Evolutionary conservation across 2,329 filamentous ascomycete species (phyloP), one percentile per base, ranked within the genome.

Genomic region (Mycosphaerella sp.): DNA sequence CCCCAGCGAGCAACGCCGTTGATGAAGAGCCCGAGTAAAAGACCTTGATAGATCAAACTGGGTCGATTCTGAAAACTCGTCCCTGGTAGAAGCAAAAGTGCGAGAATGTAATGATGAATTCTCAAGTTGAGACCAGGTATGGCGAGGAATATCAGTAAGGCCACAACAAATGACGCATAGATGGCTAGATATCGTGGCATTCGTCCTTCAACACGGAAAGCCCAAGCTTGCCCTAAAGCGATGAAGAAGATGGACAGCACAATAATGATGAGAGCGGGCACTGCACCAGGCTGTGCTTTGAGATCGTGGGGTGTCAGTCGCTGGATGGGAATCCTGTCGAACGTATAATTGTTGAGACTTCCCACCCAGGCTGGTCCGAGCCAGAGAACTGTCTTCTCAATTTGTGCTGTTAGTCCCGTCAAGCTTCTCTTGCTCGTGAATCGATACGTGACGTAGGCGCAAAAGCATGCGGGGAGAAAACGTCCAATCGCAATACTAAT

Each of bases 1-100:
- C 91, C 91, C 93, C 93, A 97, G 42, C 92, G 81, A 3, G 91
- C 92, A 56, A 95, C 83, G 49, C 93, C 92, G 68, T 96, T 96
- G 73, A 96, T 85, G 70, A 96, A 97, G 0, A 97, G 79, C 0
- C 93, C 93, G 6, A 97, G 75, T 0, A 98, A 77, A 1, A 98
- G 76, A 9, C 93, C 93, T 70, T 97, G 92, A 66, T 93, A 97
- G 2, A 95, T 70, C 7, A 97, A 76, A 0, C 85, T 85, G 0
- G 89, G 87, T 0, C 93, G 82, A 5, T 88, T 97, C 62, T 95
- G 91, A 70, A 97, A 83, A 50, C 83, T 84, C 0, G 93, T 97
- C 0, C 91, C 93, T 0, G 91, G 89, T 4, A 97, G 80, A 0
- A 98, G 79, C 0, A 97, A 76, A 11, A 98, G 80, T 1, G 85